Base-by-base conservation (phyloP, 345 rosid species). In the Pugionium cornutum region DNA sequence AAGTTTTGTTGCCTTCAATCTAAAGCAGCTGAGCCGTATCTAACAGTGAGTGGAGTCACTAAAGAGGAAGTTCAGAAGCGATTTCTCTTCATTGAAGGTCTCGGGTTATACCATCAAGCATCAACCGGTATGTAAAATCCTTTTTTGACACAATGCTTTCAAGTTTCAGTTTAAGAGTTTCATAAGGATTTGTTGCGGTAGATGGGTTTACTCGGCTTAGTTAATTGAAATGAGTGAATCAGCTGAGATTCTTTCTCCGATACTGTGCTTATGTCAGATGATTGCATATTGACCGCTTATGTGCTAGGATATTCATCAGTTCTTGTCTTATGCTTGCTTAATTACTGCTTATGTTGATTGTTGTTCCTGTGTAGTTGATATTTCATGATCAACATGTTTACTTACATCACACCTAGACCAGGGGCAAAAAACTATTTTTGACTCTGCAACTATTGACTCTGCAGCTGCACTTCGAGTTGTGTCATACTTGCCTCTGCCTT, bases 1-100 rank as follows among this genome's bases (percentile, higher is more conserved):
- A 92, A 88, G 77, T 92, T 89, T 71, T 92, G 98, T 70, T 92
- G 97, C 56, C 82, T 92, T 37, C 98, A 89, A 70, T 92, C 97
- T 44, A 78, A 78, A 46, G 77, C 96, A 30, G 97, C 98, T 36
- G 92, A 92, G 55, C 96, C 94, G 1, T 92, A 92, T 70, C 75
- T 92, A 83, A 69, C 63, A 37, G 55, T 83, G 51, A 75, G 94
- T 43, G 98, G 94, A 36, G 83, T 89, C 44, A 86, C 88, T 25
- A 77, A 82, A 44, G 87, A 86, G 49, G 92, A 88, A 68, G 97
- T 92, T 48, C 79, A 77, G 36, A 87, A 80, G 9, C 86, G 89
- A 30, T 89, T 92, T 69, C 72, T 92, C 70, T 92, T 92, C 45
- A 33, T 92, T 39, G 98, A 92, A 83, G 97, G 97, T 60, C 89